These are phyloP conservation scores for Myriosclerotinia curreyana DNA, from an alignment of 2,329 filamentous ascomycete species.

Conservation along the genomic window DNA sequence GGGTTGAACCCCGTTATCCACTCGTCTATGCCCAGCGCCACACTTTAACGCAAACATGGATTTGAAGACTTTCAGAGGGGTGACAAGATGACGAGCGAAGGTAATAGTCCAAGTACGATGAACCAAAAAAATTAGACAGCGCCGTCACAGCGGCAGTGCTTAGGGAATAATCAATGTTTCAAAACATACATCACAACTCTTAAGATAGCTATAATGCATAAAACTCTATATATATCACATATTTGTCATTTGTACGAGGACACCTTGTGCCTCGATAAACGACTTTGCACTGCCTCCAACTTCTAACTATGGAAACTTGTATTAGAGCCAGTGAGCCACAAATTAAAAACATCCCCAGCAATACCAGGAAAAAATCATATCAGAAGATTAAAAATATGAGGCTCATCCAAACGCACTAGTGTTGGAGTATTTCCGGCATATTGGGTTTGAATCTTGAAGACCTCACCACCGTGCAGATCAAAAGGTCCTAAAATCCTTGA, in stretches of 20 bases:
- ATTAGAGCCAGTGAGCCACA: neutral
- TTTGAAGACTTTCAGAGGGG: constrained; percentile 2
- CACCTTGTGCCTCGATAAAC: constrained; percentile 20
- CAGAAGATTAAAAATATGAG: neutral
- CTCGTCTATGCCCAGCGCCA: constrained; percentile 21
- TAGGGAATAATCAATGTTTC: constrained; percentile 10
- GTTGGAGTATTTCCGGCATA: constrained; percentile 7
- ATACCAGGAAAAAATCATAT: constrained; percentile 1
- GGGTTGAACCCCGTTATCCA: constrained; percentile 4
- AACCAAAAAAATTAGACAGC: neutral
- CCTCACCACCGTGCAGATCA: constrained; percentile 4
- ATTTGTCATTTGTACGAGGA: constrained; percentile 16
- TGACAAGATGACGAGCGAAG: constrained; percentile 21
- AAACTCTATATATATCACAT: constrained; percentile 19
- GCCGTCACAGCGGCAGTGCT: constrained; percentile 11
- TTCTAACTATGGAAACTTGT: neutral
- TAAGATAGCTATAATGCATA: constrained; percentile 16
- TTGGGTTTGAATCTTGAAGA: constrained; percentile 2
- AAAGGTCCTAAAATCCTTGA: neutral
- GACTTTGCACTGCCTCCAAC: constrained; percentile 21
- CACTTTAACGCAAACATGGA: neutral
- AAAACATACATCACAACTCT: neutral
- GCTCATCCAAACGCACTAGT: neutral
- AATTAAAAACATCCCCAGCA: neutral
- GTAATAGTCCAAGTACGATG: constrained; percentile 9